Evolutionary conservation across 768 basidiomycete genomes (phyloP).

Genomic region (Jaapia argillacea): DNA sequence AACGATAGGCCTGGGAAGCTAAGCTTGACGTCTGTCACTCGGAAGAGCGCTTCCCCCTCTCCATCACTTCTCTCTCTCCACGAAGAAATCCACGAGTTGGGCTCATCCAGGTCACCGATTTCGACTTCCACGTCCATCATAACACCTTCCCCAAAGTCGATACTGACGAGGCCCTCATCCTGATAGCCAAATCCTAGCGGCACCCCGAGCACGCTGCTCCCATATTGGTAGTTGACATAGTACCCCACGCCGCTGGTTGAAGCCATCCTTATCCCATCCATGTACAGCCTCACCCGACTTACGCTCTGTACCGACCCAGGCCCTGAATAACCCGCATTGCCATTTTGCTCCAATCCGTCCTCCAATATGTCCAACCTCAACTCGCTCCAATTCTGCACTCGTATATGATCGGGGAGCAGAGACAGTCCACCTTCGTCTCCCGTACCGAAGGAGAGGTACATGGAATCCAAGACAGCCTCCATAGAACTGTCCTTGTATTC

Average conservation of each 20-base stretch:
- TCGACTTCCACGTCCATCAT: conserved; percentile 2
- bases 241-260: conserved; percentile 14
- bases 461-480: conserved; percentile 15
- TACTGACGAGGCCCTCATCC: conserved; percentile 17
- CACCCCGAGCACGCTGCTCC: too few relatives aligned
- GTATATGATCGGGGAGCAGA: conserved; percentile 15
- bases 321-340: too few relatives aligned
- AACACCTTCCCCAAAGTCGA: conserved; percentile 4
- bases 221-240: conserved; percentile 13
- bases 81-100: too few relatives aligned
- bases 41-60: conserved; percentile 8
- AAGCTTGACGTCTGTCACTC: conserved; percentile 11
- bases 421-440: conserved; percentile 8
- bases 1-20: conserved; percentile 13
- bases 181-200: conserved; percentile 11
- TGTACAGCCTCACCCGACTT: conserved; percentile 9
- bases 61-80: conserved; percentile 3
- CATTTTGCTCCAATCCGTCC: conserved; percentile 1
- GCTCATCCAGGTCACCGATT: conserved; percentile 2
- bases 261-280: conserved; percentile 18
- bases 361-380: conserved; percentile 11
- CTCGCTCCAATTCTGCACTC: conserved; percentile 14
- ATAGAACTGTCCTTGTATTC: conserved; percentile 10
- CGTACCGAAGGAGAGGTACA: conserved; percentile 13
- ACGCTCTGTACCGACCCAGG: too few relatives aligned